Percentiles rank a stretch among this genome's conserved stretches.
Conservation (phyloP, 2,329 filamentous ascomycete species). For the Apiospora sp. region DNA sequence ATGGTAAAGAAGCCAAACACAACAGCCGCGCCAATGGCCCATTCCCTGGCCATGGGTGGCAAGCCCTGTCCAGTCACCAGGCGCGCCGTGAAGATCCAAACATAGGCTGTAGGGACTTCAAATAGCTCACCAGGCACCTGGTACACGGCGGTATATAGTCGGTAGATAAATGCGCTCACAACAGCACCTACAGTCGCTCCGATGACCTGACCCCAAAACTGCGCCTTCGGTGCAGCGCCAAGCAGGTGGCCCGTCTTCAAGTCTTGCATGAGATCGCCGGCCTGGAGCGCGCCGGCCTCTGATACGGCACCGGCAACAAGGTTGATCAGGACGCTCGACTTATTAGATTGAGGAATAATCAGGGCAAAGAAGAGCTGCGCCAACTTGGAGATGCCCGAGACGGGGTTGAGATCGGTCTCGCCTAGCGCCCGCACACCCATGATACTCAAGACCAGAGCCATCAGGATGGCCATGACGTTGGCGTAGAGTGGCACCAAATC, state of each 20-base stretch:
- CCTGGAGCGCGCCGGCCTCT: constrained; percentile 87
- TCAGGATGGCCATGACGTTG: constrained; percentile 79
- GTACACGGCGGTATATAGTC: constrained; percentile 87
- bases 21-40: constrained; percentile 76
- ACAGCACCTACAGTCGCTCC: constrained; percentile 87
- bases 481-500: constrained; percentile 80
- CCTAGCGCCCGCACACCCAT: constrained; percentile 75
- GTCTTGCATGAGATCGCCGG: constrained; percentile 96
- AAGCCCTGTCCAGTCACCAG: constrained; percentile 91
- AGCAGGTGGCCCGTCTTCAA: constrained; percentile 95
- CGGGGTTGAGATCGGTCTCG: constrained; percentile 94
- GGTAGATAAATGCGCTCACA: constrained; percentile 86
- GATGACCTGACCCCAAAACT: constrained; percentile 96
- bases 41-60: constrained; percentile 83
- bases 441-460: constrained; percentile 81
- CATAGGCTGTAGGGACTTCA: constrained; percentile 91
- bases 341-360: constrained; percentile 80
- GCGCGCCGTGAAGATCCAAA: constrained; percentile 96
- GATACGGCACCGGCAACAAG: constrained; percentile 90
- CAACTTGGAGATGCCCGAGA: constrained; percentile 95
- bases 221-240: constrained; percentile 89
- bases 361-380: constrained; percentile 95
- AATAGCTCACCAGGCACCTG: constrained; percentile 88
- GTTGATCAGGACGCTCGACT: constrained; percentile 92
- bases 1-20: constrained; percentile 78